A percentile compares a stretch with the other conserved stretches of the same genome.
These are phyloP conservation scores for Boechera stricta DNA, from an alignment of 345 rosid species.

Conservation along the genomic window DNA sequence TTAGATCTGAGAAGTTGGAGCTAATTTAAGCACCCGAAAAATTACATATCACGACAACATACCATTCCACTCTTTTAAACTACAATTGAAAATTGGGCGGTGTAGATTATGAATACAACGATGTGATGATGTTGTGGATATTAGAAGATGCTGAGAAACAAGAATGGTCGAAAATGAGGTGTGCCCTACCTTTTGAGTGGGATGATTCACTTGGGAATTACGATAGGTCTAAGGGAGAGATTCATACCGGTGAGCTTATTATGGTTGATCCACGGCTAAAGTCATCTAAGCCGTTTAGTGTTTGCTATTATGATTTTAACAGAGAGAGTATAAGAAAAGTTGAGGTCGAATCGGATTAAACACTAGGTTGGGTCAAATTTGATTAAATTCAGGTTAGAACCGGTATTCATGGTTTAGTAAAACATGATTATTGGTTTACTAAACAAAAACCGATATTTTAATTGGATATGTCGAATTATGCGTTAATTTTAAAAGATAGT, in stretches of 20 bases:
- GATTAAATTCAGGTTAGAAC: no score
- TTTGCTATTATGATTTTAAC: background rate
- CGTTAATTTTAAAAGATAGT: no score
- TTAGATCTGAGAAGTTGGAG: background rate
- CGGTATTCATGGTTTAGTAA: no score
- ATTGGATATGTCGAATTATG: no score
- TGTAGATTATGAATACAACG: background rate
- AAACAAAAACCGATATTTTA: no score
- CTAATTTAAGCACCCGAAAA: background rate
- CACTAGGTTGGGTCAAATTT: no score
- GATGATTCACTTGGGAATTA: background rate
- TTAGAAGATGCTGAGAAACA: constrained; percentile 7
- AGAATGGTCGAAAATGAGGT: background rate
- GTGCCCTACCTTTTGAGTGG: background rate
- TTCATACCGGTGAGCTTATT: background rate
- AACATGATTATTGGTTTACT: no score
- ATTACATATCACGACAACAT: background rate
- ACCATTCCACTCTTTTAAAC: background rate
- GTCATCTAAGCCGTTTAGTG: background rate
- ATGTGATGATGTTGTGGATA: background rate
- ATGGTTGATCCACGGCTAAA: background rate
- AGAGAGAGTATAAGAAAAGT: background rate
- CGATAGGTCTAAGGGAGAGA: background rate
- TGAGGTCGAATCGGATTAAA: background rate
- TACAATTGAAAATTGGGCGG: background rate